A percentile compares a stretch with the other conserved stretches of the same genome.
These are phyloP conservation scores for Trichoderma atroviride DNA, from an alignment of 2,329 filamentous ascomycete genomes.

Conservation along the genomic window DNA sequence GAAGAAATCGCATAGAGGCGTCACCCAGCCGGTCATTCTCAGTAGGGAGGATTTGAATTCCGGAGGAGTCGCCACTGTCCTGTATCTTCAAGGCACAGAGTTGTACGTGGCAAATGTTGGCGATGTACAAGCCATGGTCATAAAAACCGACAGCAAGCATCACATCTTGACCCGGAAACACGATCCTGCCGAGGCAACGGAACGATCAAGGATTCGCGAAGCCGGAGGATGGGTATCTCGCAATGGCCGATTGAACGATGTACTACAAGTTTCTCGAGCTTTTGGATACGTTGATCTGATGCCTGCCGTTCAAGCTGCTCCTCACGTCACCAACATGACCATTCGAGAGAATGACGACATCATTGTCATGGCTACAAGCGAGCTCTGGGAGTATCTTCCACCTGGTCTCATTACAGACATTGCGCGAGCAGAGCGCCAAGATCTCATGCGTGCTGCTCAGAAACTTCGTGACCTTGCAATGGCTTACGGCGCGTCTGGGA, in stretches of 20 bases:
- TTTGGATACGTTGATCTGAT: conserved; percentile 95
- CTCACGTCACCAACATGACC: conserved; percentile 75
- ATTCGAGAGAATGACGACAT: conserved; percentile 91
- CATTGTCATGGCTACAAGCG: conserved; percentile 84
- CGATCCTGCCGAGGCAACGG: conserved; percentile 82
- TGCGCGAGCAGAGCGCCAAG: conserved; percentile 79
- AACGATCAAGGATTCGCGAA: conserved; percentile 87
- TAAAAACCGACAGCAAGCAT: conserved; percentile 83
- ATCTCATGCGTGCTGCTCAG: conserved; percentile 93
- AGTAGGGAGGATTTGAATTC: conserved; percentile 88
- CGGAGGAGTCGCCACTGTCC: conserved; percentile 87
- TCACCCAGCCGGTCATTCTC: conserved; percentile 72
- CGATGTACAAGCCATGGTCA: conserved; percentile 92
- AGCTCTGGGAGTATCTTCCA: conserved; percentile 93
- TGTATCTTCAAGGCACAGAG: conserved; percentile 87
- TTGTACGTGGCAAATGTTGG: conserved; percentile 95
- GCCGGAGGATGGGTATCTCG: conserved; percentile 95
- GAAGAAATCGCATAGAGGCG: conserved; percentile 68
- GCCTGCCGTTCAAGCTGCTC: conserved; percentile 89
- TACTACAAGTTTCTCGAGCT: conserved; percentile 86
- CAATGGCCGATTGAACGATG: conserved; percentile 90
- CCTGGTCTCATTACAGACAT: conserved; percentile 91
- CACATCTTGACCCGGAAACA: conserved; percentile 87
- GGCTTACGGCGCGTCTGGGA: conserved; percentile 88
- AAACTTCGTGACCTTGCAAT: conserved; percentile 94